Conservation (phyloP, 352 stramenopile genomes). For the Phytophthora aleatoria region DNA sequence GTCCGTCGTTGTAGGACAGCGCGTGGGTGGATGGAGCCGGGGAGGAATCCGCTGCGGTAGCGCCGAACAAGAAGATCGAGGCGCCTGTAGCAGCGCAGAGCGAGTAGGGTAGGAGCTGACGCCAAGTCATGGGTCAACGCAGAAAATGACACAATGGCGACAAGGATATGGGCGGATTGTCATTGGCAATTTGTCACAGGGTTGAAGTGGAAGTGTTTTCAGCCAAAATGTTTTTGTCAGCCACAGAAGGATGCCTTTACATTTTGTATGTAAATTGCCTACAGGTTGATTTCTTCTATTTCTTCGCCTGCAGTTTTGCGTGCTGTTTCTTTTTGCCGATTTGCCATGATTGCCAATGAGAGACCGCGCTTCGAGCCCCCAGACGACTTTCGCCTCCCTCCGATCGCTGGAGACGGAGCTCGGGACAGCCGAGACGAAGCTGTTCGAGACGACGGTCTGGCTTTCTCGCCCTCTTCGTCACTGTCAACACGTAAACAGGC, state of each 20-base stretch:
- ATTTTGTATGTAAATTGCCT: background rate
- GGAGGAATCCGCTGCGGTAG: background rate
- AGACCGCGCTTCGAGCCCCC: slow-evolving; percentile 27
- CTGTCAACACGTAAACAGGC: slow-evolving; percentile 44
- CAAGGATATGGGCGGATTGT: slow-evolving; percentile 8
- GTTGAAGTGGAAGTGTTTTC: background rate
- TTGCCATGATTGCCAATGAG: slow-evolving; percentile 41
- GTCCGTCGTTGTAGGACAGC: slow-evolving; percentile 21
- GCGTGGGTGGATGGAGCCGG: slow-evolving; percentile 4
- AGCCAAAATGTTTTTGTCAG: slow-evolving; percentile 1
- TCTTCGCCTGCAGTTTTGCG: slow-evolving; percentile 16
- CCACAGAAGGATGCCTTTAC: background rate
- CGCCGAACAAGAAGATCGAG: slow-evolving; percentile 7
- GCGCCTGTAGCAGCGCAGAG: slow-evolving; percentile 11
- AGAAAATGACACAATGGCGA: slow-evolving; percentile 7
- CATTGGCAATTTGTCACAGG: slow-evolving; percentile 25
- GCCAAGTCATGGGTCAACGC: slow-evolving; percentile 21
- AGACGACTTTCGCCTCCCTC: slow-evolving; percentile 12
- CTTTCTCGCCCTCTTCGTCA: slow-evolving; percentile 18
- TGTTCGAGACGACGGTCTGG: slow-evolving; percentile 10
- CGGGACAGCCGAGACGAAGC: slow-evolving; percentile 10
- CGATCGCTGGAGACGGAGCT: slow-evolving; percentile 7
- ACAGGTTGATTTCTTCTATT: slow-evolving; percentile 10
- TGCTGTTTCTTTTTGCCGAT: slow-evolving; percentile 36
- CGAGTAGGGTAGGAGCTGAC: slow-evolving; percentile 5